Evolutionary conservation across 352 stramenopile genomes (phyloP), one percentile per base, ranked within the genome.

Genomic region (Phytopythium boreale): DNA sequence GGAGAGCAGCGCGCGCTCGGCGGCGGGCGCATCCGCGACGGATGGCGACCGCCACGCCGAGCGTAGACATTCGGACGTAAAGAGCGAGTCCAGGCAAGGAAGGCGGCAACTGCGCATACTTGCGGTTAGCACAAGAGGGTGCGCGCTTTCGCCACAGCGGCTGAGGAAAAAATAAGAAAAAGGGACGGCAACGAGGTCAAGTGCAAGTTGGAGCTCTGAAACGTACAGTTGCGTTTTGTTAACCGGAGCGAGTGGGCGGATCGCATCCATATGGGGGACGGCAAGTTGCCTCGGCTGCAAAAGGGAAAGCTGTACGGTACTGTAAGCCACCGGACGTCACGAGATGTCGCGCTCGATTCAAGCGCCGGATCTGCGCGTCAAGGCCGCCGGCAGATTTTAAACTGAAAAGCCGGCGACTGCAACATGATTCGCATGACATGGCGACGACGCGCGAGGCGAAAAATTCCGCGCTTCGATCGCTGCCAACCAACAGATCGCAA

Each of bases 261-360:
- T 9, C 19, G 19, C 20, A 19, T 14, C 20, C 20, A 50, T 50
- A 34, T 34, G 29, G 29, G 29, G 29, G 29, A 7, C 3, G 29
- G 47, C 47, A 53, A 10, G 47, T 53, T 53, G 47, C 47, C 47
- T 15, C 24, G 22, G 15, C 39, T n/a, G 39, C 39, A 9, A 9
- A 51, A 24, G 44, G 44, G 3, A 12, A 29, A 52, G 46, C 15
- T 22, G 41, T 9, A 19, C 12, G 10, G 9, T 41, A 19, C 12
- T 11, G 9, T 41, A 8, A n/a, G 19, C 29, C 31, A 17, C 53
- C 20, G 34, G 53, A 56, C 50, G 50, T 39, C 50, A 24, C 50
- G 50, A 31, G 31, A 56, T 37, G 39, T 20, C 50, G 50, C 50
- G 26, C 22, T 56, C 50, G 50, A 59, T 59, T 44, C 47, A n/a